Base-by-base conservation (phyloP, 495 filamentous ascomycete genomes). In the Letharia lupina region DNA sequence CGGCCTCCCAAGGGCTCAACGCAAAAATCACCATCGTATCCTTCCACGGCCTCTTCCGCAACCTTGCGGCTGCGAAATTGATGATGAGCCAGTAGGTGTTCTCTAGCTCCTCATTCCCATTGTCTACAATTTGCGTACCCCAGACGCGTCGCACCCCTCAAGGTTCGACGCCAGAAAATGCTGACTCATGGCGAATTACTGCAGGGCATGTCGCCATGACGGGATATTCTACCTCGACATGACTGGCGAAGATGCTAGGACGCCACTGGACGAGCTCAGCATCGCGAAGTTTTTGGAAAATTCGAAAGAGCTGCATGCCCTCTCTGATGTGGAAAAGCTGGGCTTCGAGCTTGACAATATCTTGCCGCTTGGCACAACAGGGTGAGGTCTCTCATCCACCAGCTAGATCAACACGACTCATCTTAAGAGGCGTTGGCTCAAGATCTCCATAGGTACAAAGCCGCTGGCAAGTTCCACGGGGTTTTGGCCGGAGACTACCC, bases 1-100 rank as follows among this genome's bases (percentile, higher is more conserved):
- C 54, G 31, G 54, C 54, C 33, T 57, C 31, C 16, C 54, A 57
- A 37, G 54, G 54, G 54, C 54, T 4, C 10, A 57, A 57, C 16
- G 54, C 54, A 37, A 57, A 57, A n/a, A 57, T 57, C 16, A 37
- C 54, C 33, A 37, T 57, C 6, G 54, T 57, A n/a, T 57, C 54
- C 54, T 57, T 18, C 16, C 31, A 37, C 54, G 54, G 54, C 16
- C 33, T 57, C 31, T 37, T 37, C 18, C 31, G 33, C 54, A 37
- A 37, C 0, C 31, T 57, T 35, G 33, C 54, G 13, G 54, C 54
- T 39, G 54, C 54, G 33, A 57, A 37, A 37, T 16, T 37, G 54
- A 37, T 57, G 54, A 57, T 57, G 54, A 57, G 54, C 33, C 54
- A 57, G 54, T 57, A 57, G 33, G 54, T 57, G 54, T 20, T 57